phyloP scores from a whole-genome alignment of 2,329 filamentous ascomycete genomes.

The Penicillium paneum region DNA sequence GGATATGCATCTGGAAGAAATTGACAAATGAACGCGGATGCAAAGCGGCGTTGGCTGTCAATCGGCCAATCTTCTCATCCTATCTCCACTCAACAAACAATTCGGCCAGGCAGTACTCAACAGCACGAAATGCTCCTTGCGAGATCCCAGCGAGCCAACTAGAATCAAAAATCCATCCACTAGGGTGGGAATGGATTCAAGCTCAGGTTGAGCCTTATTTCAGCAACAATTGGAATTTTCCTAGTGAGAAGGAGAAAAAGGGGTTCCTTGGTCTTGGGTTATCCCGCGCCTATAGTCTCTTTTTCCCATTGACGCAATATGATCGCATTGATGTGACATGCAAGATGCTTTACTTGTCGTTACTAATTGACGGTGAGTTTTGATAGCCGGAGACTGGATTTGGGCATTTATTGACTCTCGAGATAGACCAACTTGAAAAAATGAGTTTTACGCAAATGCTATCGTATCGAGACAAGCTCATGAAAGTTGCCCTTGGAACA shows the following conservation, averaged over 20 bases:
- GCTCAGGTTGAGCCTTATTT: conserved; percentile 18
- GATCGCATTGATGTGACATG: conserved; percentile 15
- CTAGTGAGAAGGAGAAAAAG: conserved; percentile 13
- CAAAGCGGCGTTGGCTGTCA: not conserved
- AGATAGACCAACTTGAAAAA: conserved; percentile 19
- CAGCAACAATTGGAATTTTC: conserved; percentile 13
- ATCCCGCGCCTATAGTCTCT: conserved; percentile 17
- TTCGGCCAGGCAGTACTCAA: conserved; percentile 1
- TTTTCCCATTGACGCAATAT: conserved; percentile 14
- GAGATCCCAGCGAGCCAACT: conserved; percentile 8
- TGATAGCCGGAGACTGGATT: too few species aligned
- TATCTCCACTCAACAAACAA: not conserved
- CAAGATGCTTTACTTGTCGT: conserved; percentile 16
- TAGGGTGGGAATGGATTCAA: conserved; percentile 17
- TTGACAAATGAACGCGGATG: not conserved
- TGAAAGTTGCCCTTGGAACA: conserved; percentile 8
- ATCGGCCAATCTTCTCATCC: not conserved
- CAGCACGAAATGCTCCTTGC: not conserved
- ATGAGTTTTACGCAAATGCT: conserved; percentile 17
- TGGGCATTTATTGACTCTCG: not conserved
- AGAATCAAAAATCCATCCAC: conserved; percentile 12
- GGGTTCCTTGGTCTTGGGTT: conserved; percentile 15
- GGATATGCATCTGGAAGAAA: not conserved
- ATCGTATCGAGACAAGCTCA: conserved; percentile 13
- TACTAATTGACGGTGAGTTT: conserved; percentile 19